Evolutionary conservation across 139 green algal genomes (phyloP), one percentile per base, ranked within the genome.

Genomic region (Edaphochlamys debaryana): DNA sequence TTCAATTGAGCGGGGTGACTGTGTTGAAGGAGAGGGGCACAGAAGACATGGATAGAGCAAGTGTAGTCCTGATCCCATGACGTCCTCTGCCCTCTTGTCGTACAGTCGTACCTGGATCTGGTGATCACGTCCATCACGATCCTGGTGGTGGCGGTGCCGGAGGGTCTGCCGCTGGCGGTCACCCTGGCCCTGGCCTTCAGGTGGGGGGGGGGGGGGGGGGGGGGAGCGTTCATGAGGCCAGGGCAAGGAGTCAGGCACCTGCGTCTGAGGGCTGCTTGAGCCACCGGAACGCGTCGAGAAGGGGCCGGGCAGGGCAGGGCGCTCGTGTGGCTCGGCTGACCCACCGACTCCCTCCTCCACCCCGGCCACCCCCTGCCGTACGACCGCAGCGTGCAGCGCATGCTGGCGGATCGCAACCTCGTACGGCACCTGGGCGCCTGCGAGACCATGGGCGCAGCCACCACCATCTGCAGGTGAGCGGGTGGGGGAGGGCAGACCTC

Each of bases 381-480:
- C 52, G 4, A 15, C 42, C 48, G 4, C 38, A 92, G 80, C 71
- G 95, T 98, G 40, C 81, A 87, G 79, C 80, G 86, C 56, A 94
- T 93, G 91, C 82, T 94, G 67, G 77, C 67, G 0, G 91, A 94
- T 63, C 88, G 89, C 73, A 93, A 93, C 71, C 86, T 94, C 62
- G 91, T 88, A 52, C 87, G 95, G 13, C 90, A 96, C 70, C 89
- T 98, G 79, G 87, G 87, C 48, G 93, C 94, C n/a, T 96, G 94
- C 37, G 95, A 98, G 85, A 98, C 95, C n/a, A 98, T 98, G 95
- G 95, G 92, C 23, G 93, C 82, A 20, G 91, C 91, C 45, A 98
- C 95, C 29, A 93, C 93, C 15, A 95, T 98, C 45, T 97, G 93
- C 88, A 92, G 84, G 89, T 92, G 48, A 5, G 73, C 22, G 8